Percentiles rank a stretch among this genome's conserved stretches.
Evolutionary conservation across 2,329 filamentous ascomycete species (phyloP).

Genomic region (Xylariaceae sp.): DNA sequence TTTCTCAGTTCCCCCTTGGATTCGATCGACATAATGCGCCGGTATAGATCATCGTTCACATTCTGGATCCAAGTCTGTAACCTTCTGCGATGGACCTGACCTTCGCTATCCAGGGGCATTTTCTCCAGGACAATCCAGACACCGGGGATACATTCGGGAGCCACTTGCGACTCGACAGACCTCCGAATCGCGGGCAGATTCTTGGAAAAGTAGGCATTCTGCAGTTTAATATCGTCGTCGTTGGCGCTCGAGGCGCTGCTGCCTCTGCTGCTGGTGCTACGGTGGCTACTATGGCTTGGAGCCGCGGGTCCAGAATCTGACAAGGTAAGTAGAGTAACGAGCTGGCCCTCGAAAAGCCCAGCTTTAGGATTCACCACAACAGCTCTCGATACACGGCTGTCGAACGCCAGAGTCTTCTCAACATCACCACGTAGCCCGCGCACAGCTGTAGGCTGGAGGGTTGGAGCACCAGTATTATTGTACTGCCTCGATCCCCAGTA

Average conservation of each 20-base stretch:
- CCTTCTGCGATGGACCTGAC: slow-evolving; percentile 39
- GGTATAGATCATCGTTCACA: slow-evolving; percentile 42
- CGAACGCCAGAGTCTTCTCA: slow-evolving; percentile 38
- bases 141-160: slow-evolving; percentile 36
- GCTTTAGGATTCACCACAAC: slow-evolving; percentile 44
- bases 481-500: slow-evolving; percentile 9
- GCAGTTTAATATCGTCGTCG: slow-evolving; percentile 35
- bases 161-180: slow-evolving; percentile 35
- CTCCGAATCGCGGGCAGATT: slow-evolving; percentile 40
- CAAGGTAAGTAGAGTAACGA: slow-evolving; percentile 44
- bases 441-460: slow-evolving; percentile 25
- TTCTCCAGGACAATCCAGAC: slow-evolving; percentile 45
- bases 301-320: slow-evolving; percentile 28
- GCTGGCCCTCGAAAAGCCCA: slow-evolving; percentile 46
- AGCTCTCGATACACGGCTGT: slow-evolving; percentile 38
- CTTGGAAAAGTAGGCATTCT: slow-evolving; percentile 38
- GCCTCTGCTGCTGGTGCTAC: background rate
- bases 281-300: slow-evolving; percentile 8
- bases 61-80: slow-evolving; percentile 52
- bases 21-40: slow-evolving; percentile 42
- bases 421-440: slow-evolving; percentile 30
- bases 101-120: slow-evolving; percentile 40
- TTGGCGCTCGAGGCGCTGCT: slow-evolving; percentile 11
- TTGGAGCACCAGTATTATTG: slow-evolving; percentile 18
- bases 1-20: slow-evolving; percentile 33